Conservation (phyloP, 2,329 filamentous ascomycete species). For the Talaromyces sp. region DNA sequence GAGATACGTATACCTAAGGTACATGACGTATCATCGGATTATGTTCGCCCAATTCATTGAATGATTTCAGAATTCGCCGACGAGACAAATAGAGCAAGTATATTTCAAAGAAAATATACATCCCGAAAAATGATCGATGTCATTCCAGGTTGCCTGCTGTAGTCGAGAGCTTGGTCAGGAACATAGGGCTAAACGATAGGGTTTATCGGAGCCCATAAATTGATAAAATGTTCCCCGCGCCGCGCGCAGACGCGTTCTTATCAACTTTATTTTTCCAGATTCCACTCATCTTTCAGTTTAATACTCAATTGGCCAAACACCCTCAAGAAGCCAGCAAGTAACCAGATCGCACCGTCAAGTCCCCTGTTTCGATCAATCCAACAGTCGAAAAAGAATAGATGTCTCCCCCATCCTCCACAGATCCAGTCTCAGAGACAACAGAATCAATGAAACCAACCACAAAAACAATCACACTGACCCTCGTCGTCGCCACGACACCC, state of each 20-base stretch:
- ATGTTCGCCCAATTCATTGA: not conserved
- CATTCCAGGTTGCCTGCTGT: not conserved
- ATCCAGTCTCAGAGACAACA: slow-evolving; percentile 12
- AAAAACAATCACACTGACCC: slow-evolving; percentile 59
- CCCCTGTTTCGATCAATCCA: not conserved
- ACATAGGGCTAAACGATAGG: slow-evolving; percentile 9
- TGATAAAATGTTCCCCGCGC: not conserved
- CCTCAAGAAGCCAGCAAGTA: not conserved
- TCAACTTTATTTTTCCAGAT: slow-evolving; percentile 16
- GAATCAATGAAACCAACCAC: slow-evolving; percentile 12
- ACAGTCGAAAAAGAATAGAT: slow-evolving; percentile 1
- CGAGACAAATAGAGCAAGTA: not conserved
- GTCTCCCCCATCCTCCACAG: slow-evolving; percentile 25
- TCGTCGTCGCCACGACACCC: slow-evolving; percentile 83
- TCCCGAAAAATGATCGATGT: not conserved
- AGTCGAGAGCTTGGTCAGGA: not conserved
- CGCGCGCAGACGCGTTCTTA: slow-evolving; percentile 5
- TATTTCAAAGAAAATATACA: not conserved
- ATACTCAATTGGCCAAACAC: not conserved
- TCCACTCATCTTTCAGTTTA: not conserved
- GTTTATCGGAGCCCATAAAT: not conserved
- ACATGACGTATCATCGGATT: too few relatives aligned
- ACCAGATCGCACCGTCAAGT: not conserved
- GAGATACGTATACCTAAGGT: not conserved
- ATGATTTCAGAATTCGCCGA: not conserved